These are phyloP conservation scores for Clavariopsis aquatica DNA, from an alignment of 495 filamentous ascomycete species.

Conservation along the genomic window DNA sequence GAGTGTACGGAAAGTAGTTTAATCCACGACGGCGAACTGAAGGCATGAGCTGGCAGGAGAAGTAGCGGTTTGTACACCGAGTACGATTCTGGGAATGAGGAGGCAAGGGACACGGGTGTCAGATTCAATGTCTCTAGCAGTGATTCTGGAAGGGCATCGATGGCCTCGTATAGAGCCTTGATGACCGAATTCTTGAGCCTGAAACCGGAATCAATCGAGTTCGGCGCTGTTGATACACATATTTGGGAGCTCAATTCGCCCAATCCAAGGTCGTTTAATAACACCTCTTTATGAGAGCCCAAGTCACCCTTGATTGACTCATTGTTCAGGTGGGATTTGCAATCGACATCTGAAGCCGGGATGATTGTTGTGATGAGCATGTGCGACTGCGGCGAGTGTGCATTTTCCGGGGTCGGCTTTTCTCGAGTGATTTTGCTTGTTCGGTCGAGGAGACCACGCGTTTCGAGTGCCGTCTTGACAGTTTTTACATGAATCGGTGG, in stretches of 20 bases:
- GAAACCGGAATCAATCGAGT: not conserved
- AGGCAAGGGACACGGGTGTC: slow-evolving; percentile 26
- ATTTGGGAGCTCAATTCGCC: slow-evolving; percentile 3
- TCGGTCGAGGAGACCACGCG: slow-evolving; percentile 9
- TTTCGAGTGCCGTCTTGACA: slow-evolving; percentile 30
- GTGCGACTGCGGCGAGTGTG: not conserved
- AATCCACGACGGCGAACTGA: slow-evolving; percentile 54
- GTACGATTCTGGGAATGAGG: slow-evolving; percentile 62
- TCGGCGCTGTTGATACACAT: not conserved
- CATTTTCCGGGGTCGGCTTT: not conserved
- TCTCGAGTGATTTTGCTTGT: slow-evolving; percentile 15
- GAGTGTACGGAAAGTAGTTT: slow-evolving; percentile 44
- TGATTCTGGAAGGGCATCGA: slow-evolving; percentile 10
- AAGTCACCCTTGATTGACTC: not conserved
- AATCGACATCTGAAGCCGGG: not conserved
- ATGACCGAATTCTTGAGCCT: slow-evolving; percentile 9
- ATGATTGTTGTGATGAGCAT: slow-evolving; percentile 20
- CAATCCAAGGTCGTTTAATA: slow-evolving; percentile 7
- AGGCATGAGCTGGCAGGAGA: slow-evolving; percentile 63
- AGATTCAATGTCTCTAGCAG: slow-evolving; percentile 17
- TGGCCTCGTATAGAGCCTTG: slow-evolving; percentile 15
- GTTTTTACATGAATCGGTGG: slow-evolving; percentile 21
- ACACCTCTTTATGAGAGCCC: not conserved
- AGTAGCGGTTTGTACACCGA: slow-evolving; percentile 70
- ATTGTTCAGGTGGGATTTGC: not conserved